Percentiles rank a stretch among this genome's conserved stretches.
Evolutionary conservation across 2,329 filamentous ascomycete genomes (phyloP).

Genomic region (Pseudocercospora crystallina): DNA sequence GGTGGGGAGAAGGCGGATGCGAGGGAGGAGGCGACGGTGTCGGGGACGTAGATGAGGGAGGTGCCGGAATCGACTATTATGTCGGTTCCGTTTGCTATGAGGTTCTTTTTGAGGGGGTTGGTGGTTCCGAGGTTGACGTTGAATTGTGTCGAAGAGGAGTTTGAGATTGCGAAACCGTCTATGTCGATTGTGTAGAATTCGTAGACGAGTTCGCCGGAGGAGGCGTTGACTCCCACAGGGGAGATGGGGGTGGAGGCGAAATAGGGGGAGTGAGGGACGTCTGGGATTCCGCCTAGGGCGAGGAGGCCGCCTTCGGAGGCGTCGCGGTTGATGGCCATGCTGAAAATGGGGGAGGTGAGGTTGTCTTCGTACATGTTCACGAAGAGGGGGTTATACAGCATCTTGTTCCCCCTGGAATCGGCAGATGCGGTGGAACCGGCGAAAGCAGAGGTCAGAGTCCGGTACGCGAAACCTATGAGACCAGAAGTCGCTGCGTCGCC

Average conservation of each 20-base stretch:
- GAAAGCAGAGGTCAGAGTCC: slow-evolving; percentile 47
- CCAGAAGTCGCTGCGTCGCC: slow-evolving; percentile 44
- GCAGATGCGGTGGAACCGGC: slow-evolving; percentile 28
- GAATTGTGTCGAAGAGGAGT: slow-evolving; percentile 25
- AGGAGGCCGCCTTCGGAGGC: slow-evolving; percentile 43
- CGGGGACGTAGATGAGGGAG: slow-evolving; percentile 42
- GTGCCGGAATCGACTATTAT: slow-evolving; percentile 50
- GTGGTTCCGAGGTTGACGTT: slow-evolving; percentile 21
- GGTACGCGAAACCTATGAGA: slow-evolving; percentile 54
- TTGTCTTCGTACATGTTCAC: slow-evolving; percentile 49
- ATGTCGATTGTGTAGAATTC: slow-evolving; percentile 42
- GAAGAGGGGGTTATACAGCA: slow-evolving; percentile 53
- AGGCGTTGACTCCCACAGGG: slow-evolving; percentile 26
- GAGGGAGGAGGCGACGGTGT: slow-evolving; percentile 37
- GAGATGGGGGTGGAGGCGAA: slow-evolving; percentile 40
- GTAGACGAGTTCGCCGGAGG: slow-evolving; percentile 31
- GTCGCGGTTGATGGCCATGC: slow-evolving; percentile 46
- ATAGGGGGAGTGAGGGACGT: slow-evolving; percentile 38
- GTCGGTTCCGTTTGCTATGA: slow-evolving; percentile 35
- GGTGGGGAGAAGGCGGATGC: slow-evolving; percentile 46
- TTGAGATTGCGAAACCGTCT: slow-evolving; percentile 33
- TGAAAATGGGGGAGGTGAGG: slow-evolving; percentile 48
- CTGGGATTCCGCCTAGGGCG: slow-evolving; percentile 52
- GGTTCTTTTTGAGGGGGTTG: slow-evolving; percentile 21
- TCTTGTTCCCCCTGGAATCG: slow-evolving; percentile 21